Base-by-base conservation (phyloP, 2,329 filamentous ascomycete species). In the Anthostomella pinea region DNA sequence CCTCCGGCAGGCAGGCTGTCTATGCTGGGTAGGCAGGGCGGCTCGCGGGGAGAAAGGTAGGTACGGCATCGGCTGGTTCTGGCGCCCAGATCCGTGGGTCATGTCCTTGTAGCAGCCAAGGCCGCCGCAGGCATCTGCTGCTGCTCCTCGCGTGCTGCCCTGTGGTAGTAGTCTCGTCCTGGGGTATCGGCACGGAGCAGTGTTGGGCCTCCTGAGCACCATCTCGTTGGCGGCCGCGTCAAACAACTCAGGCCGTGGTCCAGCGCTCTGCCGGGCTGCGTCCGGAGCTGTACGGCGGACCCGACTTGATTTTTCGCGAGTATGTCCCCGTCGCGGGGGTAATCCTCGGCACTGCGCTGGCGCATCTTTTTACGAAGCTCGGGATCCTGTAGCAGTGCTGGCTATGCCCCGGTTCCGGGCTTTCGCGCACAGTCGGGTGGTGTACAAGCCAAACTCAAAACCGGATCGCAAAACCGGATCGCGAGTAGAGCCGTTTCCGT, bases 21-120 rank as follows among this genome's bases (percentile, higher is more conserved):
- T 24, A 37, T 43, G 9, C 44, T 43, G 8, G 50, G 49, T 8
- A 45, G 44, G 27, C 46, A 53, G 37, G 40, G 55, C 23, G 55
- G 55, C 8, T 54, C 72, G 47, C 54, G 17, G 53, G 56, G 31
- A 35, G 35, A n/a, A n/a, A n/a, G n/a, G n/a, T n/a, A n/a, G n/a
- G 21, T 53, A 41, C 29, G 40, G 38, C 24, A 27, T 54, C 21
- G 28, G 21, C 11, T 33, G 42, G 17, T 21, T 53, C 15, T 31
- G 43, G 16, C 24, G 47, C 3, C 29, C 43, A 2, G 16, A 46
- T 14, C 37, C 48, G 6, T 41, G 46, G 25, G 42, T 43, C 18
- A 34, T 54, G 13, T 53, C 45, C n/a, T n/a, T n/a, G 2, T 45
- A 49, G 2, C n/a, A 49, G 8, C 19, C 19, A 9, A 34, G 13